Conservation (phyloP, 495 filamentous ascomycete genomes). For the Niebla homalea region DNA sequence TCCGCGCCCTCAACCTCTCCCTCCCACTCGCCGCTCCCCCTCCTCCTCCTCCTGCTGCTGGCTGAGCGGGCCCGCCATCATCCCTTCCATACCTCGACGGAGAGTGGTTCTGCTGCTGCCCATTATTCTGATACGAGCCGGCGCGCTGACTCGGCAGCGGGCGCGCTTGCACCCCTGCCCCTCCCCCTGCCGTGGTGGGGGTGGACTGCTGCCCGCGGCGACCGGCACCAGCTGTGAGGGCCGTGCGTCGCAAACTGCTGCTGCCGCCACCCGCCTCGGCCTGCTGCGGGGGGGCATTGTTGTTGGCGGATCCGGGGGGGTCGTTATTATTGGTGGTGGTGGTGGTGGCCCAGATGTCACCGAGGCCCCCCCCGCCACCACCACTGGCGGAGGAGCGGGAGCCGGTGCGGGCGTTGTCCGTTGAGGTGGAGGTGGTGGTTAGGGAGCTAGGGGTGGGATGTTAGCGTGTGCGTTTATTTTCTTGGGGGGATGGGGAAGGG, state of each 20-base stretch:
- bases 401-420: slow-evolving; percentile 10
- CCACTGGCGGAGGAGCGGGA: background rate
- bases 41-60: slow-evolving; percentile 31
- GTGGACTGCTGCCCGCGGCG: too few relatives aligned
- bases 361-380: too few relatives aligned
- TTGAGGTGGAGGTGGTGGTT: slow-evolving; percentile 11
- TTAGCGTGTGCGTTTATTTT: too few relatives aligned
- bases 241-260: too few relatives aligned
- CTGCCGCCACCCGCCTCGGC: too few relatives aligned
- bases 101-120: slow-evolving; percentile 19
- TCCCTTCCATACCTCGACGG: slow-evolving; percentile 13
- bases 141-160: slow-evolving; percentile 57
- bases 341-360: too few relatives aligned
- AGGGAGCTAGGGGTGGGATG: too few relatives aligned
- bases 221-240: too few relatives aligned
- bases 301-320: too few relatives aligned
- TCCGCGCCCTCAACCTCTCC: slow-evolving; percentile 47
- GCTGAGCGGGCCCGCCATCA: slow-evolving; percentile 23
- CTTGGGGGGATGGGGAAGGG: too few relatives aligned
- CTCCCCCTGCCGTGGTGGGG: slow-evolving; percentile 9
- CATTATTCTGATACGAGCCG: slow-evolving; percentile 52
- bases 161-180: slow-evolving; percentile 27
- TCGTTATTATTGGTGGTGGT: too few relatives aligned
- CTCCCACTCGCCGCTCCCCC: slow-evolving; percentile 36
- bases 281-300: too few relatives aligned